Evolutionary conservation across 1,284 basidiomycete genomes (phyloP).

Genomic region (Singerocomus rubriflavus): DNA sequence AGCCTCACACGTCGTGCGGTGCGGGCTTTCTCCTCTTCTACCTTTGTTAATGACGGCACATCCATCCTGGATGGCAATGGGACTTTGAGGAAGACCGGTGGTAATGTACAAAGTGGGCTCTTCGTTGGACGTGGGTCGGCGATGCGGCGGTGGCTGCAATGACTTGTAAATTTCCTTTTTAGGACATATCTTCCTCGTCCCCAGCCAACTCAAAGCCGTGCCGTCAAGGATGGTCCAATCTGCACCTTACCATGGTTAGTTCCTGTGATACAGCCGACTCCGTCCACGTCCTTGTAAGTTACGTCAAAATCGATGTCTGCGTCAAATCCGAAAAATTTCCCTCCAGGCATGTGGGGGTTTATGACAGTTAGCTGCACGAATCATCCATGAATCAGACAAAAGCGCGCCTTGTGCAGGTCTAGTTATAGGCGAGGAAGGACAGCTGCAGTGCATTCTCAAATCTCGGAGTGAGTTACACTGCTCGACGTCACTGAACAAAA

Average conservation of each 20-base stretch:
- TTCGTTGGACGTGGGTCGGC: constrained; percentile 8
- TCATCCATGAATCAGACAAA: constrained; percentile 25
- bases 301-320: constrained; percentile 26
- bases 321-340: constrained; percentile 30
- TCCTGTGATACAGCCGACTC: not conserved
- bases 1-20: constrained; percentile 54
- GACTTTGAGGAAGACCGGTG: not conserved
- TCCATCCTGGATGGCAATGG: constrained; percentile 18
- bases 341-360: constrained; percentile 19
- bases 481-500: constrained; percentile 10
- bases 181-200: constrained; percentile 1
- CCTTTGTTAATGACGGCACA: constrained; percentile 31
- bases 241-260: constrained; percentile 1
- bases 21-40: constrained; percentile 63
- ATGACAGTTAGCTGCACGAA: constrained; percentile 22
- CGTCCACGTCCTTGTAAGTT: not conserved
- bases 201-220: not conserved
- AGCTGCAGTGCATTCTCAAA: constrained; percentile 8
- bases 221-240: not conserved
- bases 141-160: constrained; percentile 13
- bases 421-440: constrained; percentile 12
- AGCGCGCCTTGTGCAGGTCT: constrained; percentile 11
- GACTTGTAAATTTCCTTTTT: constrained; percentile 25
- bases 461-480: constrained; percentile 9
- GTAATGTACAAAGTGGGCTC: not conserved